phyloP scores from a whole-genome alignment of 768 basidiomycete genomes.

The Boletus rex-veris region DNA sequence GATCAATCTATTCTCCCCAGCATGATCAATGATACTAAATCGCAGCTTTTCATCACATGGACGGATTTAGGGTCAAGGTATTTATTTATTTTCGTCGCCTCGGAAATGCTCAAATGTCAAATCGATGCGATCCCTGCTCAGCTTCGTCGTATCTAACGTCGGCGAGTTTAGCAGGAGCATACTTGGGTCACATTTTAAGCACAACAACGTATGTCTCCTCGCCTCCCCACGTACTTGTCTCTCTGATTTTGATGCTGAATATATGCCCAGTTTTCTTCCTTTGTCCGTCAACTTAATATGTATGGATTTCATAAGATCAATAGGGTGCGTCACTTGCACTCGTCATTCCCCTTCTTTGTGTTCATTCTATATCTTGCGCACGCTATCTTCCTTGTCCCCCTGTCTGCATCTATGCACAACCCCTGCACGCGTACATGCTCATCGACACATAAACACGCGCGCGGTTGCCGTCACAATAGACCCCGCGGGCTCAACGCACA shows the following conservation, averaged over 20 bases:
- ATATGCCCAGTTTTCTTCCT: conserved; percentile 75
- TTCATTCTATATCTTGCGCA: background rate
- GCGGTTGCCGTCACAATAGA: conserved; percentile 37
- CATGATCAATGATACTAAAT: conserved; percentile 85
- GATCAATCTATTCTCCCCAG: conserved; percentile 34
- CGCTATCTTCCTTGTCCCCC: background rate
- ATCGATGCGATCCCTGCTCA: conserved; percentile 12
- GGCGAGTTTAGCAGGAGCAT: conserved; percentile 84
- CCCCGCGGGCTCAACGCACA: conserved; percentile 79
- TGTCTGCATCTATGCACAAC: conserved; percentile 4
- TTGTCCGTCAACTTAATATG: conserved; percentile 94
- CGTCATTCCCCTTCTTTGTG: background rate
- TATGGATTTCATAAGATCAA: conserved; percentile 96
- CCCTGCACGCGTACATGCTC: conserved; percentile 1
- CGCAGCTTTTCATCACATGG: conserved; percentile 78
- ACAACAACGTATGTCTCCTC: conserved; percentile 67
- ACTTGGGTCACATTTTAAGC: conserved; percentile 84
- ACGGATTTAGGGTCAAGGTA: conserved; percentile 74
- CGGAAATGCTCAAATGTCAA: background rate
- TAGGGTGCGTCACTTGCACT: conserved; percentile 47
- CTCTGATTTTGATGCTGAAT: conserved; percentile 2
- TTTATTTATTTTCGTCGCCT: background rate
- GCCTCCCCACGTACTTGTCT: background rate
- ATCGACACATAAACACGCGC: background rate
- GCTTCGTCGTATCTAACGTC: conserved; percentile 83